Evolutionary conservation across 2,329 filamentous ascomycete genomes (phyloP), one percentile per base, ranked within the genome.

Genomic region (Phialophora expanda): DNA sequence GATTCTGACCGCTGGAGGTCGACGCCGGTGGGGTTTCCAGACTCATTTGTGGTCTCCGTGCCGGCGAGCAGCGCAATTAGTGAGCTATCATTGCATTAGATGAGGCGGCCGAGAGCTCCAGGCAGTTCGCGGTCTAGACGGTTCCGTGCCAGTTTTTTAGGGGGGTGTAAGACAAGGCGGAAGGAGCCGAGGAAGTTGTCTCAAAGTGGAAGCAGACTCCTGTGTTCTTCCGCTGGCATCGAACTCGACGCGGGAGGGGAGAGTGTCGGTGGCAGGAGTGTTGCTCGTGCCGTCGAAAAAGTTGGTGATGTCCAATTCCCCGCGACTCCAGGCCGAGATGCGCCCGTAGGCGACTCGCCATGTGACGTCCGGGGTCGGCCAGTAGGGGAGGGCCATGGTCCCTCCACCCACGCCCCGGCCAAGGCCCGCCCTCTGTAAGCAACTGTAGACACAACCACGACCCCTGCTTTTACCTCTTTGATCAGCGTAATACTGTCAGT

Each of bases 1-100:
- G 14, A 48, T 48, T 56, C 22, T 14, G 30, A 26, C 58, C 58
- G 30, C 34, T 61, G 11, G 30, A 50, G 32, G 58, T 38, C 46
- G 44, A 32, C 28, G 58, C n/a, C 11, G 30, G 11, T 26, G 26
- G 11, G 6, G 46, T n/a, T 54, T 51, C 58, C 30, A 12, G 9
- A 38, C 46, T 41, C 58, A 61, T 61, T 50, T 20, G 44, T 34
- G 20, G 17, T 51, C 26, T 61, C 20, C n/a, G 17, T 22, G 22
- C n/a, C 24, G 41, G 24, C 58, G 58, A 46, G 6, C 17, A 61
- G 46, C 7, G 28, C 32, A 41, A 26, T 22, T 26, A 24, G n/a
- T n/a, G 22, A 41, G 46, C n/a, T 12, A 30, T 14, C 58, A 51
- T 61, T 53, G 48, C 28, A 24, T 20, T 9, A 9, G 51, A 50